Conservation (phyloP, 2,329 filamentous ascomycete species). For the Pestalotiopsis sp. region DNA sequence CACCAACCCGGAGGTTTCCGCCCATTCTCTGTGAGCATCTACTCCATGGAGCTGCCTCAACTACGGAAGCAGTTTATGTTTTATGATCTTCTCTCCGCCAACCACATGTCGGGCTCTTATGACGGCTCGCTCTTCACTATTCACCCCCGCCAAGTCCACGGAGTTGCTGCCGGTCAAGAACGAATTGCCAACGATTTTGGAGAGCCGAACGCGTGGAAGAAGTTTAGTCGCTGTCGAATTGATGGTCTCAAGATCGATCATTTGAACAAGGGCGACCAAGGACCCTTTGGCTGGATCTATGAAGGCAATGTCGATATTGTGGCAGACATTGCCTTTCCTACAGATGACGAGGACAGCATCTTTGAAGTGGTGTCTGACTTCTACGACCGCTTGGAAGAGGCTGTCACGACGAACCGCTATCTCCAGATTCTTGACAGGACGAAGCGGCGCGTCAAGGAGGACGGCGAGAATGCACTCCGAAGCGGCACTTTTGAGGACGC, state of each 20-base stretch:
- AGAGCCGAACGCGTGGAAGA: slow-evolving; percentile 83
- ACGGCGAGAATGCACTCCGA: slow-evolving; percentile 22
- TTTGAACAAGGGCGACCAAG: slow-evolving; percentile 88
- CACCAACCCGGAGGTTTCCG: slow-evolving; percentile 89
- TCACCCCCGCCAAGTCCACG: slow-evolving; percentile 88
- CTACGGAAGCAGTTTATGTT: slow-evolving; percentile 96
- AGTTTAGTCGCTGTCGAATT: slow-evolving; percentile 88
- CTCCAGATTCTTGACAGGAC: slow-evolving; percentile 58
- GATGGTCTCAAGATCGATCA: slow-evolving; percentile 95
- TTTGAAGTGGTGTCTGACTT: slow-evolving; percentile 96
- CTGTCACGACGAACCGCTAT: slow-evolving; percentile 78
- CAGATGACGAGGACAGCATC: slow-evolving; percentile 84
- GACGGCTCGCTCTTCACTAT: slow-evolving; percentile 97
- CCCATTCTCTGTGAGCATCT: slow-evolving; percentile 95
- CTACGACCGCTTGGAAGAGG: slow-evolving; percentile 93
- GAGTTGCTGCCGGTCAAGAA: slow-evolving; percentile 67
- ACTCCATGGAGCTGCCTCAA: slow-evolving; percentile 90
- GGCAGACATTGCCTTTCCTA: slow-evolving; percentile 91
- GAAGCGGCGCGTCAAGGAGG: slow-evolving; percentile 26
- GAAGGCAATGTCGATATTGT: slow-evolving; percentile 97
- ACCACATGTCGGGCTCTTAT: slow-evolving; percentile 93
- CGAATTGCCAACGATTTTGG: slow-evolving; percentile 60
- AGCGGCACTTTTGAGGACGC: slow-evolving; percentile 12
- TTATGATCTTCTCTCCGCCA: slow-evolving; percentile 95
- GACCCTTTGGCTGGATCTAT: slow-evolving; percentile 96